These are phyloP conservation scores for Ogataea polymorpha DNA, from an alignment of 805 yeast species.

Conservation along the genomic window DNA sequence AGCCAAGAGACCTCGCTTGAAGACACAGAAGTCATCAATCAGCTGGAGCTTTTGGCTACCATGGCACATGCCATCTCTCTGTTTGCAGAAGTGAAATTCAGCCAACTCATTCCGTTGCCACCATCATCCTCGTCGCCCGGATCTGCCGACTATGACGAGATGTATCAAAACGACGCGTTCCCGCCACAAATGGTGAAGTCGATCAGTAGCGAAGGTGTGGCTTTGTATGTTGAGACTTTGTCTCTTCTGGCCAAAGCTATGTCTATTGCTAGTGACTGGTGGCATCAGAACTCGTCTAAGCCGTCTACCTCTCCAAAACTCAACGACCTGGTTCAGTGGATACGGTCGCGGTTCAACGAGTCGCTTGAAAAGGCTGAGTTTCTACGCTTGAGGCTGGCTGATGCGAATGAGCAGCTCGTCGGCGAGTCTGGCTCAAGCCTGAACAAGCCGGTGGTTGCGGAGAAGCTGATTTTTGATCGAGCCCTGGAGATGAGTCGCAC, in stretches of 20 bases:
- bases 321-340: conserved; percentile 84
- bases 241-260: conserved; percentile 82
- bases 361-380: conserved; percentile 85
- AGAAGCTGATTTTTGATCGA: conserved; percentile 84
- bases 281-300: conserved; percentile 51
- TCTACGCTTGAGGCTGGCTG: conserved; percentile 55
- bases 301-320: conserved; percentile 41
- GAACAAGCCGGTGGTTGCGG: conserved; percentile 53
- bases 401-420: conserved; percentile 39
- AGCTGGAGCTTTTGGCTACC: conserved; percentile 75
- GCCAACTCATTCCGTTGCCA: conserved; percentile 77
- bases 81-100: conserved; percentile 87
- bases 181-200: conserved; percentile 56
- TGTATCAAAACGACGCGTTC: conserved; percentile 39
- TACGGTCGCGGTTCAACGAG: conserved; percentile 84
- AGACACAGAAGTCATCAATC: conserved; percentile 39
- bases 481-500: conserved; percentile 90
- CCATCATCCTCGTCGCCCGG: conserved; percentile 39
- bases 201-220: conserved; percentile 82
- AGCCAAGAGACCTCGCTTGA: conserved; percentile 23
- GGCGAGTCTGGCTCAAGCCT: conserved; percentile 3
- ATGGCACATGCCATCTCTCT: conserved; percentile 86
- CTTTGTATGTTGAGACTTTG: conserved; percentile 78
- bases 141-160: conserved; percentile 22
- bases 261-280: conserved; percentile 86